Base-by-base conservation (phyloP, 2,329 filamentous ascomycete species). In the Fusarium aywerte region DNA sequence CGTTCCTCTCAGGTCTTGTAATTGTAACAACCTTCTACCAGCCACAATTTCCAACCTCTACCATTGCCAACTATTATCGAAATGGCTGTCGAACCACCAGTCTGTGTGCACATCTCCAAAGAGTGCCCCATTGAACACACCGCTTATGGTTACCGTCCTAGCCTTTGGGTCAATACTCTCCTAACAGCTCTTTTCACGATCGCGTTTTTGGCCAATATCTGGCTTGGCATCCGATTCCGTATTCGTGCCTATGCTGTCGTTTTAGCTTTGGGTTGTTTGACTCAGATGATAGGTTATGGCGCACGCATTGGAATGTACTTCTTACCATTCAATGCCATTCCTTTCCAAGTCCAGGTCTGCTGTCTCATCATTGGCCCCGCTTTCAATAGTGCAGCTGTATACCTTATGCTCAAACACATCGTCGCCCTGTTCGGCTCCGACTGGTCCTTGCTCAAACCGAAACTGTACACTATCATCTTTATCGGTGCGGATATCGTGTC, bases 311-410 rank as follows among this genome's bases (percentile, higher is more conserved):
- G 23, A 5, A 62, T 62, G 58, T 62, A 62, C 23, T 62, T 47
- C 4, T 6, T n/a, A 7, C 58, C 58, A 1, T 62, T 62, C 12
- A n/a, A 20, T 10, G 20, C 47, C 5, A 48, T 62, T 0, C 40
- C 57, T 2, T 62, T 62, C 16, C 57, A 62, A 5, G 27, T 38
- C 0, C 58, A 62, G 2, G 51, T 62, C 10, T 62, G 58, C 20
- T 62, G 58, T 5, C 48, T 62, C 0, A 62, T 62, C 1, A 62
- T 62, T 16, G 58, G 57, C 1, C 58, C 58, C 9, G 58, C 58
- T 4, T 62, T 62, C 15, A 62, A 62, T 15, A 62, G 35, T 15
- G 58, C 58, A 4, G 58, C 57, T 21, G n/a, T 62, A 10, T 62
- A 62, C 11, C 48, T 62, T 5, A 62, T 62, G 57, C 35, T 62